Percentiles rank a stretch among this genome's conserved stretches.
Conservation (phyloP, 23 red algal genomes). For the Gracilaria gracilis region DNA sequence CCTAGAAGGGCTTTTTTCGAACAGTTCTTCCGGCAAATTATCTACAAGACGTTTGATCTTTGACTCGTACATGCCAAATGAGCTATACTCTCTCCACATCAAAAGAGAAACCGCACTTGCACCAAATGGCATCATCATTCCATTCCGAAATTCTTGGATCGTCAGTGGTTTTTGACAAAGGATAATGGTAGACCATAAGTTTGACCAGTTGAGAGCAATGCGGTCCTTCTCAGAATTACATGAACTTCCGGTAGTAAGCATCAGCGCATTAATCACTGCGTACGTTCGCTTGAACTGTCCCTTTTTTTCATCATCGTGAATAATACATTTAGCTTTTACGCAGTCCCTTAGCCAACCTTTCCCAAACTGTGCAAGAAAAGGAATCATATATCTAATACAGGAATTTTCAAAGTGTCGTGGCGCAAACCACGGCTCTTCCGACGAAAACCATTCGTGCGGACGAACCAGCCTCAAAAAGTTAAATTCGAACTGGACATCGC, state of each 20-base stretch:
- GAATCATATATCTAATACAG: not conserved
- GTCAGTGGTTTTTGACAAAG: no score
- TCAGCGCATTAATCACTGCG: not conserved
- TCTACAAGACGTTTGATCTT: not conserved
- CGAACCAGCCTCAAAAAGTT: not conserved
- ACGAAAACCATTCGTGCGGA: not conserved
- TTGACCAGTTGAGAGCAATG: no score
- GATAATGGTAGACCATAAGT: no score
- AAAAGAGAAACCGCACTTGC: not conserved
- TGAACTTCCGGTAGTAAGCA: not conserved
- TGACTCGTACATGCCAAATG: not conserved
- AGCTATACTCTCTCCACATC: no score
- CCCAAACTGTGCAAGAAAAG: not conserved
- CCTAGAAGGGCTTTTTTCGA: not conserved
- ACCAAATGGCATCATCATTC: not conserved
- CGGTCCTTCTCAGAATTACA: no score
- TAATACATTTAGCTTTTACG: not conserved
- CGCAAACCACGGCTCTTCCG: not conserved
- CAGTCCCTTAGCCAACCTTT: not conserved
- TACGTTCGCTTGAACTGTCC: not conserved
- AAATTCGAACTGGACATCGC: not conserved
- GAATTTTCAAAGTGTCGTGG: not conserved
- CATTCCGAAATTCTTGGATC: not conserved
- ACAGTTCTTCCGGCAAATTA: not conserved
- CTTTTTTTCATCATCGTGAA: not conserved